Percentiles rank a stretch among this genome's conserved stretches.
Evolutionary conservation across 192 early-diverging fungal species (phyloP).

Genomic region (Coemansia sp.): DNA sequence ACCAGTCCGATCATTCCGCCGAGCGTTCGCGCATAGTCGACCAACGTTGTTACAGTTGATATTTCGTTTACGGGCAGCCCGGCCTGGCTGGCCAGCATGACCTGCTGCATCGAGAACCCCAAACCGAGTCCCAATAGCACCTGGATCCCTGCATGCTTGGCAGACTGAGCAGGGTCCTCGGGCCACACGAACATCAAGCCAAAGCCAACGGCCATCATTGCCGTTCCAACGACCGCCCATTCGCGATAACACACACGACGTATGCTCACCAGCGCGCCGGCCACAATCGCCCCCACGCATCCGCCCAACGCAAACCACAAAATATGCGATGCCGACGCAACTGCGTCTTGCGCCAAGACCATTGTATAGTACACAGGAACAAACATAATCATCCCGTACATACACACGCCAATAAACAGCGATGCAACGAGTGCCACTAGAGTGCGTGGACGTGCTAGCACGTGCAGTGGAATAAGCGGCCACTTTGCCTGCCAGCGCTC

Average conservation of each 20-base stretch:
- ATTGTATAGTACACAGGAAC: conserved; percentile 51
- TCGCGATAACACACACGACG: conserved; percentile 38
- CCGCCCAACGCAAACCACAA: conserved; percentile 44
- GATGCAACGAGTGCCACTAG: conserved; percentile 31
- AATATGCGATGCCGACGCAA: conserved; percentile 30
- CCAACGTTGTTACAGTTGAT: conserved; percentile 48
- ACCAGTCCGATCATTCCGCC: conserved; percentile 56
- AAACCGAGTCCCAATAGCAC: conserved; percentile 45
- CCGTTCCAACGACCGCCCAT: conserved; percentile 39
- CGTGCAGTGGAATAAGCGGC: conserved; percentile 62
- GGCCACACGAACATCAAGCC: conserved; percentile 51
- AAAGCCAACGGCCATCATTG: conserved; percentile 41
- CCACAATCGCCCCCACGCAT: conserved; percentile 21
- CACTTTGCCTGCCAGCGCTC: conserved; percentile 65
- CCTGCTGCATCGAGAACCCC: conserved; percentile 53
- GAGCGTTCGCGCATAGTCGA: conserved; percentile 51
- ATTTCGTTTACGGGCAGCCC: conserved; percentile 42
- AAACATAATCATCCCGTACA: conserved; percentile 55
- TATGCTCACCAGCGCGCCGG: conserved; percentile 30
- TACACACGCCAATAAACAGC: conserved; percentile 45
- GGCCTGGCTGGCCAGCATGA: conserved; percentile 44
- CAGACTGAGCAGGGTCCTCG: conserved; percentile 10
- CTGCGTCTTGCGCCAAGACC: conserved; percentile 25
- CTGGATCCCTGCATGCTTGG: conserved; percentile 32
- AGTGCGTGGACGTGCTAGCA: conserved; percentile 36